phyloP scores from a whole-genome alignment of 257 asterid genomes.

The Lycium barbarum region DNA sequence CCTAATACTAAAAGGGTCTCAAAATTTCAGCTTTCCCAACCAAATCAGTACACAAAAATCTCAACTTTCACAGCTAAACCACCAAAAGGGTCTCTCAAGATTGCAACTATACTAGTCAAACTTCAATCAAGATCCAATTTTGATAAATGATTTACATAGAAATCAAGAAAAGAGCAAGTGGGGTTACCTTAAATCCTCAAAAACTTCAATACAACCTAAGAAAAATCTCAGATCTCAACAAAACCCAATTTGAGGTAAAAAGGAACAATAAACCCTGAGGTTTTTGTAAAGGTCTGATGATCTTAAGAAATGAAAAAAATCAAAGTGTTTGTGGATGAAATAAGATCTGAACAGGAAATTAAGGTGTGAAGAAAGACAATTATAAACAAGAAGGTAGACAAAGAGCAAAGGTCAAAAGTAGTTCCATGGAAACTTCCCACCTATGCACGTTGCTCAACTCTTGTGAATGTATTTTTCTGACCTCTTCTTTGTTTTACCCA shows the following conservation, averaged over 20 bases:
- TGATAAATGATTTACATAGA: constrained; percentile 24
- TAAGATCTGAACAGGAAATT: constrained; percentile 7
- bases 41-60: constrained; percentile 20
- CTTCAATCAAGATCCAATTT: constrained; percentile 41
- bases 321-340: constrained; percentile 3
- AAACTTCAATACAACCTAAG: constrained; percentile 24
- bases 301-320: background rate
- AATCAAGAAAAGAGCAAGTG: constrained; percentile 28
- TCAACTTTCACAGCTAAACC: background rate
- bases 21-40: constrained; percentile 18
- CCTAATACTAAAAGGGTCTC: constrained; percentile 3
- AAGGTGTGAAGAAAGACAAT: background rate
- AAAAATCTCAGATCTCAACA: constrained; percentile 35
- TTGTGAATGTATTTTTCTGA: constrained; percentile 8
- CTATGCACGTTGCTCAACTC: background rate
- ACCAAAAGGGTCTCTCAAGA: constrained; percentile 22
- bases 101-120: constrained; percentile 37
- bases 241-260: constrained; percentile 34
- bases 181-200: constrained; percentile 28
- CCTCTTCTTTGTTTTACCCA: background rate
- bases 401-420: constrained; percentile 17
- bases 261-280: constrained; percentile 27
- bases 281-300: background rate
- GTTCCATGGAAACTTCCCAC: constrained; percentile 29
- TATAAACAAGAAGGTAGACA: background rate